Evolutionary conservation across 1,284 basidiomycete species (phyloP), one percentile per base, ranked within the genome.

Genomic region (Melampsora americana): DNA sequence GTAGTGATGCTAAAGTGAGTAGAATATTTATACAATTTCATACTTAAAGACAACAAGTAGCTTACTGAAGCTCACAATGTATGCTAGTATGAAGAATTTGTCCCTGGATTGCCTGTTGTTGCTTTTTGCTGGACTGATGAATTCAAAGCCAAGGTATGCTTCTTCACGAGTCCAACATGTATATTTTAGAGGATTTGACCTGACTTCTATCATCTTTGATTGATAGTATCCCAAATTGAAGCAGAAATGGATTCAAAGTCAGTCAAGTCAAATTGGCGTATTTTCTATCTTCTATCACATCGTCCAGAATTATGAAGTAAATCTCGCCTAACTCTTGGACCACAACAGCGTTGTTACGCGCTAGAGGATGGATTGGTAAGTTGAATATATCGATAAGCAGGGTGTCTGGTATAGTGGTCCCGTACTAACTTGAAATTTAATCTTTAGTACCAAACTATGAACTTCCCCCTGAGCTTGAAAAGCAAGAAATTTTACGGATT

Each of bases 401-500:
- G 32, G 26, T 65, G 35, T 30, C 26, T 48, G 42, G 23, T 26
- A 32, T 64, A 3, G 35, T 35, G 35, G 35, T 35, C 35, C 35
- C 9, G 35, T n/a, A 66, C 80, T 83, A 77, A 78, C 50, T 82
- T 78, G 46, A 18, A 2, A 35, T 18, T 32, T 0, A 50, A 23
- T n/a, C 28, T 64, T 30, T 66, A 65, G 66, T 70, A 16, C 28
- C 5, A 46, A 83, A 83, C 83, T 93, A 93, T 81, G 90, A 91
- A 78, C 85, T 93, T 44, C 88, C 92, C 11, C 92, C 92, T 5
- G 83, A 85, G 77, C 82, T 90, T 74, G 85, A 92, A 78, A 84
- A 87, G 18, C 83, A 89, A 62, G 88, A 94, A 81, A 93, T 95
- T 79, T 86, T 95, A 66, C 89, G 93, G 72, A 92, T 94, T 16